Evolutionary conservation across 345 rosid genomes (phyloP).

Genomic region (Rhodamnia argentea): DNA sequence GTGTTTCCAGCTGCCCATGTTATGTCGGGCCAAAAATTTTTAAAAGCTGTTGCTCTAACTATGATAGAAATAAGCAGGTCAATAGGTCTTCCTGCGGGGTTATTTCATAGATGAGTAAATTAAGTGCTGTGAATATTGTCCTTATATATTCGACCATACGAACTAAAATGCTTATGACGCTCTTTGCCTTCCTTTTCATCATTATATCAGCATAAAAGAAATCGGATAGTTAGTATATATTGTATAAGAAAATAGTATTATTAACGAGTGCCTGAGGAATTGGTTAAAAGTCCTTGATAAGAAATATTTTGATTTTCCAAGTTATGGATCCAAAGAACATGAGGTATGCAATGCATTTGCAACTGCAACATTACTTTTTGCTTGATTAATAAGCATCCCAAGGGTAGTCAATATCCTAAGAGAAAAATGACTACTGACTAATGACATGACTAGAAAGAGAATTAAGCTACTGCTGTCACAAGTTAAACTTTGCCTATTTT

Average conservation of each 20-base stretch:
- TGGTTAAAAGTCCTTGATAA: not conserved
- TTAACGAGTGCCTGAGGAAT: not conserved
- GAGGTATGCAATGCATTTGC: not conserved
- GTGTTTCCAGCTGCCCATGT: not conserved
- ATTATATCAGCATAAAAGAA: not conserved
- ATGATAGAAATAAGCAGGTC: not conserved
- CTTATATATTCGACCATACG: not conserved
- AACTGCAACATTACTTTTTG: not conserved
- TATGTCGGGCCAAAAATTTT: not conserved
- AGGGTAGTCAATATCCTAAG: not conserved
- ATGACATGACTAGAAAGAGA: not conserved
- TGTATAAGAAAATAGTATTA: not conserved
- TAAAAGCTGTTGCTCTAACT: not conserved
- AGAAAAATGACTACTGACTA: not conserved
- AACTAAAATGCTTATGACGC: not conserved
- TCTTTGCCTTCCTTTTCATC: not conserved
- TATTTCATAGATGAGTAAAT: not conserved
- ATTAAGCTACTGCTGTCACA: not conserved
- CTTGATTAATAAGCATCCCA: not conserved
- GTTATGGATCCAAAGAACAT: not conserved
- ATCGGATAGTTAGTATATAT: not conserved
- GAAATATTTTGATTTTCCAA: not conserved
- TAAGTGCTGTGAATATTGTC: not conserved
- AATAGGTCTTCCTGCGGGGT: not conserved
- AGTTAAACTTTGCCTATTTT: not conserved